These are phyloP conservation scores for Stentor roeselii DNA, from an alignment of 73 alveolate species.

Conservation along the genomic window DNA sequence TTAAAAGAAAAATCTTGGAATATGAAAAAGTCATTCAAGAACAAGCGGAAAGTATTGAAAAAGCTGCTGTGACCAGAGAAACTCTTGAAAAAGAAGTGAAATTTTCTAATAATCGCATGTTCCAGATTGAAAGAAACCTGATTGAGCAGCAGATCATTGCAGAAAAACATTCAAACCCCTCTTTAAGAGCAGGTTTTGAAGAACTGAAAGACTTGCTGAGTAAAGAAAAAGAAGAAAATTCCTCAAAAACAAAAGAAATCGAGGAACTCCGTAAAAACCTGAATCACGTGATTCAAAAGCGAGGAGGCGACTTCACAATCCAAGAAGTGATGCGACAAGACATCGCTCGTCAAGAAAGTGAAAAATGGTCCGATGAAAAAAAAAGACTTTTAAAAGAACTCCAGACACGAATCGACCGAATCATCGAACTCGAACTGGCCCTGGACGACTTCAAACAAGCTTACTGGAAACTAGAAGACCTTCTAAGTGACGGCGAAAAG, in stretches of 20 bases:
- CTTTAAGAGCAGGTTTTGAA: not conserved
- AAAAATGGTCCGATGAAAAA: conserved; percentile 7
- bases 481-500: conserved; percentile 19
- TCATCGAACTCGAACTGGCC: conserved; percentile 7
- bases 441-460: conserved; percentile 8
- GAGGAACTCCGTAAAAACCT: not conserved
- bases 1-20: not conserved
- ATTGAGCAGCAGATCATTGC: not conserved
- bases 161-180: not conserved
- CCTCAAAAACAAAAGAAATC: not conserved
- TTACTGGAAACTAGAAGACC: conserved; percentile 12
- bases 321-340: conserved; percentile 13
- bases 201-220: not conserved
- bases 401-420: not conserved
- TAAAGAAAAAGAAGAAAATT: not conserved
- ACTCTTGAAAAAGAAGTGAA: not conserved
- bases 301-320: not conserved
- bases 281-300: not conserved
- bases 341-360: conserved; percentile 2
- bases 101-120: not conserved
- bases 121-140: not conserved
- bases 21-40: conserved; percentile 60
- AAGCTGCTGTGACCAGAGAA: conserved; percentile 37
- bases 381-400: conserved; percentile 8
- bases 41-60: conserved; percentile 66